A percentile compares a stretch with the other conserved stretches of the same genome.
Conservation (phyloP, 257 asterid species). For the Scutellaria galericulata region DNA sequence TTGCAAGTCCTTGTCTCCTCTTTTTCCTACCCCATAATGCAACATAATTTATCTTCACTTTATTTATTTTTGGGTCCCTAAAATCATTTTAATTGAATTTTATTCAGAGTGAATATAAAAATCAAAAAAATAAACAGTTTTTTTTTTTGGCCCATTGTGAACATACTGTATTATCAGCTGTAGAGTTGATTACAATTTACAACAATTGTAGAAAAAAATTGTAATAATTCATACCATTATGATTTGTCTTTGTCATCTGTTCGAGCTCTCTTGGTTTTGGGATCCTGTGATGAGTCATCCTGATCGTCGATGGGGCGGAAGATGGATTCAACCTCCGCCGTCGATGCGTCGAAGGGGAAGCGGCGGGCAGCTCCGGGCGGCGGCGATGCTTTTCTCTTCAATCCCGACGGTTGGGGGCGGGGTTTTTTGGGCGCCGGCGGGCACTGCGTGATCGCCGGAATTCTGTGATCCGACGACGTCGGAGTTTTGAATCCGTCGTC, state of each 20-base stretch:
- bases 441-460: constrained; percentile 55
- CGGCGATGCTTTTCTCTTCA: constrained; percentile 47
- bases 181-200: too few species aligned
- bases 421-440: constrained; percentile 74
- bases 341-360: constrained; percentile 36
- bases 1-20: constrained; percentile 37
- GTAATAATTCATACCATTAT: background rate
- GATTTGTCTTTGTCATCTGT: constrained; percentile 37
- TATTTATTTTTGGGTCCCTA: background rate
- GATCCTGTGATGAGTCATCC: constrained; percentile 32
- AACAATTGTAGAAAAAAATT: too few species aligned
- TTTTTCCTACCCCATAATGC: constrained; percentile 7
- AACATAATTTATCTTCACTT: background rate
- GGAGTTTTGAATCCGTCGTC: constrained; percentile 74
- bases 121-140: too few species aligned
- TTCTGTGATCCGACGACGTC: constrained; percentile 56
- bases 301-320: constrained; percentile 32
- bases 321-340: constrained; percentile 47
- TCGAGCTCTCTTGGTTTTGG: constrained; percentile 51
- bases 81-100: constrained; percentile 6
- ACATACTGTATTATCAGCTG: too few species aligned
- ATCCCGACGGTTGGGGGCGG: constrained; percentile 36
- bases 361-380: constrained; percentile 30
- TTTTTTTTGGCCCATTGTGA: too few species aligned
- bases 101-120: background rate